A percentile compares a stretch with the other conserved stretches of the same genome.
Evolutionary conservation across 2,329 filamentous ascomycete species (phyloP).

Genomic region (Grosmannia serpens): DNA sequence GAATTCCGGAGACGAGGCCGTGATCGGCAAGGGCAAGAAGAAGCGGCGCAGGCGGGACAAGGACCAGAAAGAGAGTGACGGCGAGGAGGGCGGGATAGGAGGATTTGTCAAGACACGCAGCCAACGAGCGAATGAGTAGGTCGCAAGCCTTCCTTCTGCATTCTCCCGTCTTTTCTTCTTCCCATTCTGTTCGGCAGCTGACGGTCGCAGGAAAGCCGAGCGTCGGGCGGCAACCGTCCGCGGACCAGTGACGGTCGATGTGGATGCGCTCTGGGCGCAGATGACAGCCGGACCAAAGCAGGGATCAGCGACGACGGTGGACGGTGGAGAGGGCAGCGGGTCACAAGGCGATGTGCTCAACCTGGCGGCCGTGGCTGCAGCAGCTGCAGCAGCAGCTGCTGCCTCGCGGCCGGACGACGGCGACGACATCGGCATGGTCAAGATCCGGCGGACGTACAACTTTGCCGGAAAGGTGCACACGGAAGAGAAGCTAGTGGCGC

Average conservation of each 20-base stretch:
- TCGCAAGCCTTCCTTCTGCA: not conserved
- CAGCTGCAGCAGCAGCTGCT: not conserved
- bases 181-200: not conserved
- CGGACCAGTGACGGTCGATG: constrained; percentile 56
- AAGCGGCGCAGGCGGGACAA: constrained; percentile 24
- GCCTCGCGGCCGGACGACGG: constrained; percentile 1
- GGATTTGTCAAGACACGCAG: constrained; percentile 62
- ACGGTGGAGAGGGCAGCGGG: not conserved
- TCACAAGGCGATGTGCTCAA: not conserved
- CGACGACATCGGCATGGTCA: constrained; percentile 33
- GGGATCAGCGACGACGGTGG: not conserved
- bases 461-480: constrained; percentile 63
- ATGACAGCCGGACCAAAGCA: constrained; percentile 31
- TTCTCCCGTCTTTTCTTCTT: not conserved
- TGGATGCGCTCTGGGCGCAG: constrained; percentile 58
- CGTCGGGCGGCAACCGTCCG: constrained; percentile 37
- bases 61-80: constrained; percentile 24
- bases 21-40: constrained; percentile 52
- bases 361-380: constrained; percentile 12
- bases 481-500: constrained; percentile 58
- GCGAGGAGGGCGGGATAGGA: constrained; percentile 47
- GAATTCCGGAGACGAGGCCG: constrained; percentile 62
- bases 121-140: constrained; percentile 54
- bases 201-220: constrained; percentile 39
- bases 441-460: constrained; percentile 61